Evolutionary conservation across 371 early-diverging fungal genomes (phyloP).

Genomic region (Sporodiniella umbellata): DNA sequence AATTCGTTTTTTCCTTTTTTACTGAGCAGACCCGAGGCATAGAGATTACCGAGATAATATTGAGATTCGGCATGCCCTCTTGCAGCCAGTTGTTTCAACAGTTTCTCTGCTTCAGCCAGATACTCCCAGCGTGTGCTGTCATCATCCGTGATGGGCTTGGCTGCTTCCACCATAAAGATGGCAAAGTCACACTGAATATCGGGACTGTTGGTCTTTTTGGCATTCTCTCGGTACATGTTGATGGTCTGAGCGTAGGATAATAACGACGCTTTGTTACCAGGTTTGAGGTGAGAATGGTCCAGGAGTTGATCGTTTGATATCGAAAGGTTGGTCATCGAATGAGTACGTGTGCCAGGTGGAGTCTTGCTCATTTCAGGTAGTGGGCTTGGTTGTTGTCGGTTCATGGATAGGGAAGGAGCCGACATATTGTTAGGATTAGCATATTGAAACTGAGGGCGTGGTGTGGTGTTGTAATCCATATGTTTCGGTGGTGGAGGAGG

Average conservation of each 20-base stretch:
- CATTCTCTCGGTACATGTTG: slow-evolving; percentile 78
- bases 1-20: slow-evolving; percentile 64
- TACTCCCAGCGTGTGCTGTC: slow-evolving; percentile 54
- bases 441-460: slow-evolving; percentile 20
- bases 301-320: slow-evolving; percentile 46
- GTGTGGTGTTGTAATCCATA: slow-evolving; percentile 12
- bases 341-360: slow-evolving; percentile 32
- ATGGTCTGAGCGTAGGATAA: slow-evolving; percentile 65
- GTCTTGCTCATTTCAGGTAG: slow-evolving; percentile 20
- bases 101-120: slow-evolving; percentile 59
- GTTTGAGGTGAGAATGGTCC: slow-evolving; percentile 64
- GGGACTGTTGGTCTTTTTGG: slow-evolving; percentile 79
- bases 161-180: slow-evolving; percentile 70
- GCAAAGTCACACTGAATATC: slow-evolving; percentile 82
- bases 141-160: slow-evolving; percentile 55
- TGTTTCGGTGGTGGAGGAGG: slow-evolving; percentile 24
- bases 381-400: slow-evolving; percentile 20
- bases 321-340: slow-evolving; percentile 33
- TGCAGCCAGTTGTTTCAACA: slow-evolving; percentile 58
- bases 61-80: slow-evolving; percentile 66
- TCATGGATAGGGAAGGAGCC: slow-evolving; percentile 20
- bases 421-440: slow-evolving; percentile 15
- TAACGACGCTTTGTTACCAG: slow-evolving; percentile 63
- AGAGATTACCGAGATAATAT: slow-evolving; percentile 63
- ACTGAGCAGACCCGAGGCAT: slow-evolving; percentile 56